phyloP scores from a whole-genome alignment of 1,284 basidiomycete genomes.

The Ceratobasidium sp. region DNA sequence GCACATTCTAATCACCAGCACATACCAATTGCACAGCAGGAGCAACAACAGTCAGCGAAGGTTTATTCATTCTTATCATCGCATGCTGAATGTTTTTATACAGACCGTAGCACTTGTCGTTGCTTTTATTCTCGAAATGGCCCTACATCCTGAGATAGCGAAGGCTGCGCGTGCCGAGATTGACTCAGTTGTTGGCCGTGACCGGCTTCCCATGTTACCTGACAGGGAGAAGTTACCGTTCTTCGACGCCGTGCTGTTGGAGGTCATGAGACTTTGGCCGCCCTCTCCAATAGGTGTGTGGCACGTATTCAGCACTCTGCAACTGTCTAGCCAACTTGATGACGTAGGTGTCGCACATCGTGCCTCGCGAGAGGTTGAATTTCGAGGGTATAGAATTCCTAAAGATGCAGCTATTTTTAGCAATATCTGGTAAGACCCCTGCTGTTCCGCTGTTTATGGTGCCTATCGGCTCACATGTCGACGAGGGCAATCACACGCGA shows the following conservation, averaged over 20 bases:
- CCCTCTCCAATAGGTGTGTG: neutral
- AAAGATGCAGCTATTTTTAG: neutral
- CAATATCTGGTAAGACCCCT: conserved; percentile 12
- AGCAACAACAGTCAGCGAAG: neutral
- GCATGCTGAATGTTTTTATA: too few relatives aligned
- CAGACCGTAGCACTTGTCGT: conserved; percentile 41
- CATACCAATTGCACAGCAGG: neutral
- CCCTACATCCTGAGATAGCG: conserved; percentile 40
- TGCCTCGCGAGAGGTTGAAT: neutral
- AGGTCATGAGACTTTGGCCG: conserved; percentile 23
- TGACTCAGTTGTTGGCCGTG: conserved; percentile 37
- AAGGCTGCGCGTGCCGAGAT: conserved; percentile 42
- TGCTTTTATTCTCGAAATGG: neutral
- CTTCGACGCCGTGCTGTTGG: conserved; percentile 43
- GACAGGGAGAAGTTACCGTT: conserved; percentile 42
- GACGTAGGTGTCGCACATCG: neutral
- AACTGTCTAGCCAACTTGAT: too few relatives aligned
- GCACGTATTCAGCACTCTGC: too few relatives aligned
- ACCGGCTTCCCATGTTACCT: conserved; percentile 37
- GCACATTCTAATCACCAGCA: too few relatives aligned
- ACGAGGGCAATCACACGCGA: conserved; percentile 15
- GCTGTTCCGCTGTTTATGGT: neutral
- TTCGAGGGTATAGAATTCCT: conserved; percentile 6
- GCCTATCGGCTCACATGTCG: too few relatives aligned
- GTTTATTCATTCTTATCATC: neutral